Conservation (phyloP, 2,329 filamentous ascomycete species). For the Ceratocystiopsis sp. region DNA sequence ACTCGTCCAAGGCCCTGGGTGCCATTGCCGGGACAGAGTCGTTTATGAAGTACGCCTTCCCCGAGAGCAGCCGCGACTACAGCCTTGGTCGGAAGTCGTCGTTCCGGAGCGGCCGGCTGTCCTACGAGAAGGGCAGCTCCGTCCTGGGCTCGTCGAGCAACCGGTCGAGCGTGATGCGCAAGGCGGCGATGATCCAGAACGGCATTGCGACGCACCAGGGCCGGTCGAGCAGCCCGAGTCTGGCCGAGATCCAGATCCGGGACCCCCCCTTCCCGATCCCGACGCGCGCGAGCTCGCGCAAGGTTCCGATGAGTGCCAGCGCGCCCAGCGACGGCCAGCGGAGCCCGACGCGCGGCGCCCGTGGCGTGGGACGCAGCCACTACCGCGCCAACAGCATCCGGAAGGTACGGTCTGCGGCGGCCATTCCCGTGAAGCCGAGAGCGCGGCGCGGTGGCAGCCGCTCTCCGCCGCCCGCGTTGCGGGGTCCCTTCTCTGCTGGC, state of each 20-base stretch:
- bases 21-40: conserved; percentile 22
- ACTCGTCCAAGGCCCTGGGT: conserved; percentile 17
- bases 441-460: conserved; percentile 30
- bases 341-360: conserved; percentile 52
- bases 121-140: conserved; percentile 21
- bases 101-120: conserved; percentile 16
- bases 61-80: conserved; percentile 14
- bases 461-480: conserved; percentile 32
- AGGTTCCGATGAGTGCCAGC: conserved; percentile 48
- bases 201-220: conserved; percentile 53
- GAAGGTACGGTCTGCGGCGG: conserved; percentile 71
- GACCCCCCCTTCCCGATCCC: conserved; percentile 87
- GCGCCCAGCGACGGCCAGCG: conserved; percentile 52
- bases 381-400: conserved; percentile 49
- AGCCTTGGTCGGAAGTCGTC: conserved; percentile 16
- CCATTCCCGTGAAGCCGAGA: conserved; percentile 39
- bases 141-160: conserved; percentile 18
- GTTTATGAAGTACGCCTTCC: conserved; percentile 26
- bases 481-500: conserved; percentile 39
- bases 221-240: conserved; percentile 47
- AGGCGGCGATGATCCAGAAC: conserved; percentile 64
- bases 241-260: conserved; percentile 35
- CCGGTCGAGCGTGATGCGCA: conserved; percentile 50
- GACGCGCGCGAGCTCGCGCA: conserved; percentile 69
- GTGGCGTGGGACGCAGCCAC: conserved; percentile 27